A percentile compares a stretch with the other conserved stretches of the same genome.
Conservation (phyloP, 192 early-diverging fungal genomes). For the Podila epicladia region DNA sequence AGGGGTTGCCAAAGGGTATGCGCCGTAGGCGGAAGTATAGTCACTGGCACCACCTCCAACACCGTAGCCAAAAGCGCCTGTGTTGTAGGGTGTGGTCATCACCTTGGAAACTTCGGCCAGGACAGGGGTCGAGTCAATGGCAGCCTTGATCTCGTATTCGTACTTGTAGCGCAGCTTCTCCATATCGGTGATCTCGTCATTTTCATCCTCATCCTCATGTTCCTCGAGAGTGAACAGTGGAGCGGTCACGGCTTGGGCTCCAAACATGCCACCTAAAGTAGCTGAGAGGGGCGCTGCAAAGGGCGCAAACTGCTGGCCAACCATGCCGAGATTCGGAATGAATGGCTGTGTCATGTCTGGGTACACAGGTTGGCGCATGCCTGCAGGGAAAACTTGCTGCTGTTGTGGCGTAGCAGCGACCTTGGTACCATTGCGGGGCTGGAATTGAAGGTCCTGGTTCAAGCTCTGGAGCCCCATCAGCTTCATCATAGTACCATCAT, state of each 20-base stretch:
- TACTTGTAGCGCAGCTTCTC: conserved; percentile 51
- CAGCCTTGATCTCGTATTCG: conserved; percentile 51
- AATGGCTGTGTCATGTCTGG: conserved; percentile 34
- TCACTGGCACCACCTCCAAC: conserved; percentile 14
- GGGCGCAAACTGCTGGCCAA: conserved; percentile 9
- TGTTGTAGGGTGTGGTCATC: conserved; percentile 27
- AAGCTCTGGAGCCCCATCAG: conserved; percentile 20
- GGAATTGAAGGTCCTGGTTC: conserved; percentile 7
- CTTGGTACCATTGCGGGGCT: neutral
- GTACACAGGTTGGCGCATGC: conserved; percentile 17
- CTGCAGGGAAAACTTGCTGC: conserved; percentile 1
- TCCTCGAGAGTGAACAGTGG: conserved; percentile 43
- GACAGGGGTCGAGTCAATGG: conserved; percentile 45
- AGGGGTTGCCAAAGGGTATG: conserved; percentile 33
- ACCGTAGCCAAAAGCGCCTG: conserved; percentile 29
- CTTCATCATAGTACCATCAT: conserved; percentile 24
- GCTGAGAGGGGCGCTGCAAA: conserved; percentile 36
- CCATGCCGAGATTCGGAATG: conserved; percentile 12
- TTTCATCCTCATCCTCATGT: conserved; percentile 29
- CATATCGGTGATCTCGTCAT: conserved; percentile 44
- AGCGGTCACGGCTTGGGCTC: conserved; percentile 24
- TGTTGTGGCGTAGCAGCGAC: neutral
- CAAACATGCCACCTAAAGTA: conserved; percentile 32
- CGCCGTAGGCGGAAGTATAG: conserved; percentile 19
- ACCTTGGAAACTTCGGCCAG: conserved; percentile 38